Evolutionary conservation across 2,329 filamentous ascomycete species (phyloP).

Genomic region (Sporothrix dimorphospora): DNA sequence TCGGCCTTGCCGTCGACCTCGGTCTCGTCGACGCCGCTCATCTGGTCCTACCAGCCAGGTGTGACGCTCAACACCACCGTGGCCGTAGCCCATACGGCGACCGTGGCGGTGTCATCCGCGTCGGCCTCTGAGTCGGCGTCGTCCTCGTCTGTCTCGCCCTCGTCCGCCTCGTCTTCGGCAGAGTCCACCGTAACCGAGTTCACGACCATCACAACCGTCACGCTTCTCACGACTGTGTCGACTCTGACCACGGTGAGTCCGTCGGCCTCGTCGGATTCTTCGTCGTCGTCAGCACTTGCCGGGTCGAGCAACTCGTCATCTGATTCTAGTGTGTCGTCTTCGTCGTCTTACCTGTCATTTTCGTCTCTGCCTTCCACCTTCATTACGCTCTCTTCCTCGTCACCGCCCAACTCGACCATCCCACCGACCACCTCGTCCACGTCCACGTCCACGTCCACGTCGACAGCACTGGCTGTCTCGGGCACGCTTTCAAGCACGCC

Average conservation of each 20-base stretch:
- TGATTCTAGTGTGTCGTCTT: not conserved
- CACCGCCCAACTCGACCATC: not conserved
- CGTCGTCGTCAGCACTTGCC: not conserved
- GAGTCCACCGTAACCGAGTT: conserved; percentile 6
- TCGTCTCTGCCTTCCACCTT: not conserved
- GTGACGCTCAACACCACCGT: conserved; percentile 7
- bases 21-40: not conserved
- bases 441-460: conserved; percentile 3
- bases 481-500: not conserved
- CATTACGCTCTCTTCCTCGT: not conserved
- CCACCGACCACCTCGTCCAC: not conserved
- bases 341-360: not conserved
- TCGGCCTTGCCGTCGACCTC: not conserved
- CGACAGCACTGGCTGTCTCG: conserved; percentile 10
- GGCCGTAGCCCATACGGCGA: not conserved
- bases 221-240: conserved; percentile 11
- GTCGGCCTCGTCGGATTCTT: not conserved
- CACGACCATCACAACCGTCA: conserved; percentile 2
- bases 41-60: conserved; percentile 12
- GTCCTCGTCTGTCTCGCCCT: not conserved
- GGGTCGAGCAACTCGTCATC: not conserved
- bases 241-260: not conserved
- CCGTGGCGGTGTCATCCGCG: not conserved
- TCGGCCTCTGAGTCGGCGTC: not conserved
- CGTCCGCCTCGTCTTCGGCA: not conserved